Base-by-base conservation (phyloP, 164 flowering plant species). In the Umbilicus rupestris region DNA sequence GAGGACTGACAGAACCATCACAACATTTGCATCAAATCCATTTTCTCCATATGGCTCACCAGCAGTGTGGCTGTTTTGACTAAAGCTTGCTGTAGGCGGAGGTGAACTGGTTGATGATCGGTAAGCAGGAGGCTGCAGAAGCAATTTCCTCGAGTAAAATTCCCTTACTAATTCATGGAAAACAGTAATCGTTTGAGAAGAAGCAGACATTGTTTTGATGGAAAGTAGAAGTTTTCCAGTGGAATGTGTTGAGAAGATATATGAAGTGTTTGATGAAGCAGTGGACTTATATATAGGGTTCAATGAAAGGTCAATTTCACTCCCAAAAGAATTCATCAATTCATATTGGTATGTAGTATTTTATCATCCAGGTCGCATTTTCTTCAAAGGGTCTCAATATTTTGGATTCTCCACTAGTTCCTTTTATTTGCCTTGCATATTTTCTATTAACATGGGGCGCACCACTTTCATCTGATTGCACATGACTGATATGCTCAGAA, bases 21-120 rank as follows among this genome's bases (percentile, higher is more conserved):
- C 77, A 79, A 78, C 76, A 69, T 78, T 76, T 41, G 69, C 62
- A 55, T 78, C 77, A 31, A 78, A 72, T 8, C 70, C 66, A 3
- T 65, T 72, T 7, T 29, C 46, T 17, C 63, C 26, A 41, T 71
- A 70, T 4, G 73, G 24, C 9, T 44, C 65, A 39, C 45, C 45
- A 63, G 12, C 22, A n/a, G n/a, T 46, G 28, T 50, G 57, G 0
- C 57, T 50, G 29, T 50, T 20, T 28, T 24, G 31, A 10, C 15
- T 28, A 11, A 15, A 49, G 31, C 59, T 52, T 26, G 31, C 15
- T 52, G 31, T 8, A 11, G 59, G 59, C 26, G 20, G 59, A 24
- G 59, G 59, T 26, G 59, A 52, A 26, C 15, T 26, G 15, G 31
- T 11, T 9, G 59, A 24, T 52, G 59, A 24, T 26, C 26, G 30